Percentiles rank a stretch among this genome's conserved stretches.
Conservation (phyloP, 2,329 filamentous ascomycete genomes). For the Rasamsonia emersonii region DNA sequence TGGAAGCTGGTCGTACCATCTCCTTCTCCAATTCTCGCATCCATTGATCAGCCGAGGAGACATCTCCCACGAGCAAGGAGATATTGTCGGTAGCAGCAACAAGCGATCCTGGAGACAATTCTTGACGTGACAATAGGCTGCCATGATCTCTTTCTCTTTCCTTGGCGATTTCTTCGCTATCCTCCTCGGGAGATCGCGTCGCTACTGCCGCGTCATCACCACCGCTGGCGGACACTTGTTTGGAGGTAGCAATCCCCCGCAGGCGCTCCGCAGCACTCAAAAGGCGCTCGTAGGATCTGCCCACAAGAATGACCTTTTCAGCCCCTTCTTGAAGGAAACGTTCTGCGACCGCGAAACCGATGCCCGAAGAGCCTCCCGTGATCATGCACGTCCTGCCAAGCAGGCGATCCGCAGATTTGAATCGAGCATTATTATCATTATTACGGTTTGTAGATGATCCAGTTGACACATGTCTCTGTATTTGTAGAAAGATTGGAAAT, state of each 20-base stretch:
- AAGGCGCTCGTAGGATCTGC: constrained; percentile 45
- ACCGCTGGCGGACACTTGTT: too few species aligned
- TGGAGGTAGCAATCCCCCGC: constrained; percentile 7
- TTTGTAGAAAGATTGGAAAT: too few species aligned
- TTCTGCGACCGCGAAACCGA: constrained; percentile 59
- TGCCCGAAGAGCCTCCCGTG: constrained; percentile 62
- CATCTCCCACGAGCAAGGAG: constrained; percentile 28
- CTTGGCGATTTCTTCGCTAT: constrained; percentile 5
- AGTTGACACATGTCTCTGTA: too few species aligned
- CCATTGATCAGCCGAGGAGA: constrained; percentile 26
- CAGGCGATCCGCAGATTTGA: constrained; percentile 13
- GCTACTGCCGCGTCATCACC: constrained; percentile 9
- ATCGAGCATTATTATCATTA: too few species aligned
- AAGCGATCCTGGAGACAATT: constrained; percentile 7
- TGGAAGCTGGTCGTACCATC: constrained; percentile 22
- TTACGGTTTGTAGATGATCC: too few species aligned
- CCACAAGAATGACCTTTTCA: constrained; percentile 50
- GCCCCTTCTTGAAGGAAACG: constrained; percentile 58
- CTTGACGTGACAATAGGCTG: too few species aligned
- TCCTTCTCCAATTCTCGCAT: constrained; percentile 27
- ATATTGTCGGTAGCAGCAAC: constrained; percentile 14
- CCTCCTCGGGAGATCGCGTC: constrained; percentile 13
- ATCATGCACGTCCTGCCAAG: constrained; percentile 43
- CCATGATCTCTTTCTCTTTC: not conserved
- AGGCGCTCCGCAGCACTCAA: constrained; percentile 25